Conservation (phyloP, 768 basidiomycete genomes). For the Coprinopsis cinerea region DNA sequence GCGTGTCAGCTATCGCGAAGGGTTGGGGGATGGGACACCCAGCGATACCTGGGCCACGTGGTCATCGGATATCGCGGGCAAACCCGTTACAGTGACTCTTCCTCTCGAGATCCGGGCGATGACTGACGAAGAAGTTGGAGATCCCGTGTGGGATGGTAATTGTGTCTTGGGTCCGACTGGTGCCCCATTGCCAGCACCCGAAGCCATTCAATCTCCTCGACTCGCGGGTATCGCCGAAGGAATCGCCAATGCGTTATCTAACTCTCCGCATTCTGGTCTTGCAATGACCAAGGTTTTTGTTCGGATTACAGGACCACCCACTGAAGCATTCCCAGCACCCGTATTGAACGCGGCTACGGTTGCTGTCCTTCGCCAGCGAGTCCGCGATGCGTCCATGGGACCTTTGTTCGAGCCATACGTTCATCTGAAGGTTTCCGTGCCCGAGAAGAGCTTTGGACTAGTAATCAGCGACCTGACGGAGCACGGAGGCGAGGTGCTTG, state of each 20-base stretch:
- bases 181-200: conserved; percentile 45
- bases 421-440: conserved; percentile 58
- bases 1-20: conserved; percentile 78
- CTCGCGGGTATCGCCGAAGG: conserved; percentile 59
- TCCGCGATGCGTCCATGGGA: conserved; percentile 62
- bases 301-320: conserved; percentile 44
- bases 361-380: conserved; percentile 52
- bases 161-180: conserved; percentile 54
- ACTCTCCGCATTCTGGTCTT: conserved; percentile 72
- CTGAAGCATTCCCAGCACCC: conserved; percentile 35
- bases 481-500: conserved; percentile 71
- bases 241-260: conserved; percentile 64
- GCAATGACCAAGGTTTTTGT: conserved; percentile 62
- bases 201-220: conserved; percentile 42
- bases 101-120: conserved; percentile 52
- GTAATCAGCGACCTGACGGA: conserved; percentile 83
- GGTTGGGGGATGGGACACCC: conserved; percentile 28
- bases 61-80: conserved; percentile 61
- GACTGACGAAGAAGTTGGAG: conserved; percentile 48
- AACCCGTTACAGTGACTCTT: conserved; percentile 43
- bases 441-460: conserved; percentile 64
- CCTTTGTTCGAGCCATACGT: conserved; percentile 78
- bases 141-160: conserved; percentile 74
- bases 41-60: conserved; percentile 39
- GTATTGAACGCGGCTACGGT: conserved; percentile 63